phyloP scores from a whole-genome alignment of 176 grass and related monocot genomes.

The Oryza coarctata region DNA sequence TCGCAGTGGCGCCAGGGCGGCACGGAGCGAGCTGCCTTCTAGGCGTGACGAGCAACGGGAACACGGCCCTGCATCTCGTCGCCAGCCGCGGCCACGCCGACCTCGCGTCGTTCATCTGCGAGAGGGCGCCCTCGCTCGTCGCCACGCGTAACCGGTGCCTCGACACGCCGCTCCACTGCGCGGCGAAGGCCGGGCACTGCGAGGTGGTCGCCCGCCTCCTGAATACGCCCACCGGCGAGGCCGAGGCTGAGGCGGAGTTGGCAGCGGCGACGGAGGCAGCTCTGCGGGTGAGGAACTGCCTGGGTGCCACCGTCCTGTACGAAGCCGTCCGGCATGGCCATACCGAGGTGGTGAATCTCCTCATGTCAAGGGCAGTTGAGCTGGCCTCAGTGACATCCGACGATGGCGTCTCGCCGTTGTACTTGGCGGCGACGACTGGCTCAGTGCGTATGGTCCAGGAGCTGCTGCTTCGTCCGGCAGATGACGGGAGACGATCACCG shows the following conservation, averaged over 20 bases:
- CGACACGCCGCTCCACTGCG: no score
- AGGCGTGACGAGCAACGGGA: constrained; percentile 38
- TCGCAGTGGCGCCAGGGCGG: no score
- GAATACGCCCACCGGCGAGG: no score
- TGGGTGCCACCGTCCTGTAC: constrained; percentile 39
- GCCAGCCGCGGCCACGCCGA: constrained; percentile 27
- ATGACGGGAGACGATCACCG: no score
- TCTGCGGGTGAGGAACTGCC: constrained; percentile 6
- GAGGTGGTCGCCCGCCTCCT: no score
- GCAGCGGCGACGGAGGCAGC: no score
- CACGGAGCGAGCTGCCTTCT: background rate
- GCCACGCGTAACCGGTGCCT: no score
- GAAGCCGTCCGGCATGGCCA: constrained; percentile 20
- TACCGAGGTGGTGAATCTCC: background rate
- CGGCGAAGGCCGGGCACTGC: no score
- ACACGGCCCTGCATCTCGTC: constrained; percentile 56
- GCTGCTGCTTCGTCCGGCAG: background rate
- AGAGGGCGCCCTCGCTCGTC: background rate
- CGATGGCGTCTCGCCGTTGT: constrained; percentile 30
- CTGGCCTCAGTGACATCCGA: background rate
- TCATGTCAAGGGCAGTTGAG: constrained; percentile 5
- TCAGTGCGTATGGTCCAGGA: background rate
- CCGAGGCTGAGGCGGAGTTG: no score
- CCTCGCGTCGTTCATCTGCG: background rate
- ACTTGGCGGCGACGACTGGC: constrained; percentile 14